These are phyloP conservation scores for Colletotrichum melonis DNA, from an alignment of 2,329 filamentous ascomycete species.

Conservation along the genomic window DNA sequence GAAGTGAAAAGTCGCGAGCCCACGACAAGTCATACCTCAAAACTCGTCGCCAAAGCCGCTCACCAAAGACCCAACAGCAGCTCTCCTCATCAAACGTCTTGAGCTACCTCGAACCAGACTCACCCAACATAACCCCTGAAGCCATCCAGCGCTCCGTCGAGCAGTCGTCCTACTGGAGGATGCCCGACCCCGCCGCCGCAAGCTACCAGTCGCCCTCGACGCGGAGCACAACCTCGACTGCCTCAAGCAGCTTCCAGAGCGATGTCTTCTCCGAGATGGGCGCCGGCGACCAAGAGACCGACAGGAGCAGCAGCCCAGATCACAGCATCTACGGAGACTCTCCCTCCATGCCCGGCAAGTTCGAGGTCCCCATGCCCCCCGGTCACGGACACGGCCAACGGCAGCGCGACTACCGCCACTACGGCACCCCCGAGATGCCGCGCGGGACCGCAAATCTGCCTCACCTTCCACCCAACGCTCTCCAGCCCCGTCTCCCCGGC, in stretches of 20 bases:
- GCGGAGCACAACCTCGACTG: slow-evolving; percentile 52
- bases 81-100: slow-evolving; percentile 49
- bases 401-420: slow-evolving; percentile 41
- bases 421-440: slow-evolving; percentile 57
- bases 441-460: slow-evolving; percentile 51
- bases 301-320: slow-evolving; percentile 57
- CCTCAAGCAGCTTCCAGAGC: slow-evolving; percentile 66
- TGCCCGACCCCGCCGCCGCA: slow-evolving; percentile 39
- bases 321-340: slow-evolving; percentile 48
- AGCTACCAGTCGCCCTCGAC: slow-evolving; percentile 43
- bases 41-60: slow-evolving; percentile 29
- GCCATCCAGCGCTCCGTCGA: slow-evolving; percentile 46
- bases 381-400: slow-evolving; percentile 18
- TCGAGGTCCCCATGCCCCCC: slow-evolving; percentile 31
- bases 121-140: slow-evolving; percentile 56
- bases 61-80: slow-evolving; percentile 29
- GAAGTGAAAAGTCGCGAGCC: slow-evolving; percentile 27
- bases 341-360: slow-evolving; percentile 17
- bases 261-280: slow-evolving; percentile 49
- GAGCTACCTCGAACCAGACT: slow-evolving; percentile 69
- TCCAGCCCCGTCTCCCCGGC: slow-evolving; percentile 48
- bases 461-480: slow-evolving; percentile 47
- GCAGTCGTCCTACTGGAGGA: slow-evolving; percentile 42
- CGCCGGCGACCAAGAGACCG: slow-evolving; percentile 52
- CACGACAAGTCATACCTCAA: slow-evolving; percentile 37